These are phyloP conservation scores for Ophiostoma tasmaniense DNA, from an alignment of 2,329 filamentous ascomycete species.

Conservation along the genomic window DNA sequence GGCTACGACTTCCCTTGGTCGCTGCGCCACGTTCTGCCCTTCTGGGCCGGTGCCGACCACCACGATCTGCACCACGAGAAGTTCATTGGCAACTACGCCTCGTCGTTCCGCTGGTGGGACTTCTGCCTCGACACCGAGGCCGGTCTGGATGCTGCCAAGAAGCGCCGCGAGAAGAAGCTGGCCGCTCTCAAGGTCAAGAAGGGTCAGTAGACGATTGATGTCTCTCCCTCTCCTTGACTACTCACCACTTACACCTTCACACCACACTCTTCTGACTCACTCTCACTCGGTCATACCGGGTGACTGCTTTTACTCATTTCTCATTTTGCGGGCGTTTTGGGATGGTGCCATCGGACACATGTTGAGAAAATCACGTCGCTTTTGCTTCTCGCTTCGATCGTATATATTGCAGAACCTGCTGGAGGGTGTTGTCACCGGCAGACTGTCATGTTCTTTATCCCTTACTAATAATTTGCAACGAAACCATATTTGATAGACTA, in stretches of 20 bases:
- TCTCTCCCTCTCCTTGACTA: background rate
- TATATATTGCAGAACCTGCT: constrained; percentile 18
- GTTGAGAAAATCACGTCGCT: constrained; percentile 5
- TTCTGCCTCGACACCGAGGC: constrained; percentile 89
- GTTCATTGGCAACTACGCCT: constrained; percentile 96
- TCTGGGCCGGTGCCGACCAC: constrained; percentile 96
- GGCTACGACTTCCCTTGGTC: constrained; percentile 99
- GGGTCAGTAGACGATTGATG: constrained; percentile 42
- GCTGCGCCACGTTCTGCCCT: constrained; percentile 80
- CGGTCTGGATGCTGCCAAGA: constrained; percentile 76
- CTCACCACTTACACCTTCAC: background rate
- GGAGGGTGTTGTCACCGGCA: background rate
- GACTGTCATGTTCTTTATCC: background rate
- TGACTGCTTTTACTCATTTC: background rate
- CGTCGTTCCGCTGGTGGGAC: constrained; percentile 99
- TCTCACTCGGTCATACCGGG: background rate
- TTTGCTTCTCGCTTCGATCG: constrained; percentile 15
- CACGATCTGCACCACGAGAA: constrained; percentile 97
- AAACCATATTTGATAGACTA: constrained; percentile 11
- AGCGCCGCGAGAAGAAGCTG: constrained; percentile 69
- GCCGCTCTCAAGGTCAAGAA: constrained; percentile 59
- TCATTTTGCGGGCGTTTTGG: constrained; percentile 15
- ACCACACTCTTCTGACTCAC: background rate
- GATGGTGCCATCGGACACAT: constrained; percentile 9
- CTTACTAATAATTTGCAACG: constrained; percentile 9